Percentiles rank a stretch among this genome's conserved stretches.
Conservation (phyloP, 2,329 filamentous ascomycete genomes). For the Fusarium globosum region DNA sequence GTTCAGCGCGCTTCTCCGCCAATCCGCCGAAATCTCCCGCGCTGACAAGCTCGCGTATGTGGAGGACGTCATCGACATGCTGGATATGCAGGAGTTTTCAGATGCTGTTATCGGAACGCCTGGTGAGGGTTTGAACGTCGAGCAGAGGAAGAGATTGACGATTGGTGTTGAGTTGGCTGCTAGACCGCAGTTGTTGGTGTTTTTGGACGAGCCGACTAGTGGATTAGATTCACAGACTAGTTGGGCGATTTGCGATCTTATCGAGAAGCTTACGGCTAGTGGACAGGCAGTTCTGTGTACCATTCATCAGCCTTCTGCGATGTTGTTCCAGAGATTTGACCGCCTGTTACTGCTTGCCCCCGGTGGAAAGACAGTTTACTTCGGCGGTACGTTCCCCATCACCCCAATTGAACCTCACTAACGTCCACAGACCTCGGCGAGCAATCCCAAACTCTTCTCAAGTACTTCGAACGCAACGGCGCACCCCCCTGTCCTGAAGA, state of each 20-base stretch:
- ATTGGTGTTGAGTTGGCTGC: conserved; percentile 82
- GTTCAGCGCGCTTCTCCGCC: conserved; percentile 75
- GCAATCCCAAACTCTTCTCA: conserved; percentile 60
- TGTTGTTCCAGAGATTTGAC: conserved; percentile 62
- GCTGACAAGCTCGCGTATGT: conserved; percentile 46
- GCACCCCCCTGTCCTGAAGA: conserved; percentile 63
- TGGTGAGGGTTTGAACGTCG: conserved; percentile 64
- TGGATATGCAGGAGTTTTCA: conserved; percentile 69
- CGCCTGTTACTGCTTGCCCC: conserved; percentile 65
- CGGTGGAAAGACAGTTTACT: conserved; percentile 69
- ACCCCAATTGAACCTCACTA: rapidly evolving
- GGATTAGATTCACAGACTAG: conserved; percentile 81
- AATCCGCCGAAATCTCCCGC: conserved; percentile 66
- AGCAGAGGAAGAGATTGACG: conserved; percentile 69
- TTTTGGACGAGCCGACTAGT: conserved; percentile 82
- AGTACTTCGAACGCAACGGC: conserved; percentile 72
- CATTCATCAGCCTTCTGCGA: conserved; percentile 60
- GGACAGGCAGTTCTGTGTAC: conserved; percentile 60
- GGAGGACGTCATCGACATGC: conserved; percentile 46
- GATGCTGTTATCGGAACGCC: conserved; percentile 67
- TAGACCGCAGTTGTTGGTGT: conserved; percentile 76
- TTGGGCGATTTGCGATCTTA: conserved; percentile 77
- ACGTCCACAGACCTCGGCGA: conserved; percentile 44
- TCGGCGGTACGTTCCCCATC: conserved; percentile 58
- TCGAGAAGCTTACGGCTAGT: conserved; percentile 69